A percentile compares a stretch with the other conserved stretches of the same genome.
Conservation (phyloP, 257 asterid species). For the Salvia splendens region DNA sequence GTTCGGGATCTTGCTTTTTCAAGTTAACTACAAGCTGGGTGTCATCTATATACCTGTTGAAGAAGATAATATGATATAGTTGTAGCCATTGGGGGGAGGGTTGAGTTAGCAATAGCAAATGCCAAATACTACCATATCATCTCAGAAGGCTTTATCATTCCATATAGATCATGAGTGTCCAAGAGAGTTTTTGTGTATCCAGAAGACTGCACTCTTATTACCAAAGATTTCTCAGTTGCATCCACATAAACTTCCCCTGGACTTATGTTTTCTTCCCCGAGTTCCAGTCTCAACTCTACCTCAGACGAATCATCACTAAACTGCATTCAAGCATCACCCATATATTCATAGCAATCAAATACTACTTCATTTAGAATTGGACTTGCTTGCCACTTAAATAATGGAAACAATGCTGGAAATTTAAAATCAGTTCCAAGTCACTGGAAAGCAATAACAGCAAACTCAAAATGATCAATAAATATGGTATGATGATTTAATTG, state of each 20-base stretch:
- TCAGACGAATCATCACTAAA: constrained; percentile 74
- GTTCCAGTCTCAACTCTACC: constrained; percentile 86
- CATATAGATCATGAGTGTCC: constrained; percentile 68
- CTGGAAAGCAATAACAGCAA: neutral
- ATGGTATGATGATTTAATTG: neutral
- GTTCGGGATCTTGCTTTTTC: constrained; percentile 76
- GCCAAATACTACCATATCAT: constrained; percentile 79
- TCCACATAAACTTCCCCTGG: constrained; percentile 71
- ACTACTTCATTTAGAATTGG: neutral
- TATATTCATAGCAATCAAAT: constrained; percentile 21
- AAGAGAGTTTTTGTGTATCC: constrained; percentile 68
- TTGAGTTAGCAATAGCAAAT: constrained; percentile 9
- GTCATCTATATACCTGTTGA: constrained; percentile 82
- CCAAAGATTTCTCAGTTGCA: constrained; percentile 68
- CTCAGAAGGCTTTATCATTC: constrained; percentile 79
- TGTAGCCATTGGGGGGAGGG: neutral
- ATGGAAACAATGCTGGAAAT: neutral
- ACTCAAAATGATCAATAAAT: neutral
- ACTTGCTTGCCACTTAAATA: constrained; percentile 5
- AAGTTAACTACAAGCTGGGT: constrained; percentile 75
- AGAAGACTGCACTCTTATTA: constrained; percentile 52
- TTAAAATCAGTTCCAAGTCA: neutral
- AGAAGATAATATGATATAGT: constrained; percentile 13
- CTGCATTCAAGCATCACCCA: constrained; percentile 48
- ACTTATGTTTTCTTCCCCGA: constrained; percentile 50